These are phyloP conservation scores for Gossypium turneri DNA, from an alignment of 345 rosid genomes.

Conservation along the genomic window DNA sequence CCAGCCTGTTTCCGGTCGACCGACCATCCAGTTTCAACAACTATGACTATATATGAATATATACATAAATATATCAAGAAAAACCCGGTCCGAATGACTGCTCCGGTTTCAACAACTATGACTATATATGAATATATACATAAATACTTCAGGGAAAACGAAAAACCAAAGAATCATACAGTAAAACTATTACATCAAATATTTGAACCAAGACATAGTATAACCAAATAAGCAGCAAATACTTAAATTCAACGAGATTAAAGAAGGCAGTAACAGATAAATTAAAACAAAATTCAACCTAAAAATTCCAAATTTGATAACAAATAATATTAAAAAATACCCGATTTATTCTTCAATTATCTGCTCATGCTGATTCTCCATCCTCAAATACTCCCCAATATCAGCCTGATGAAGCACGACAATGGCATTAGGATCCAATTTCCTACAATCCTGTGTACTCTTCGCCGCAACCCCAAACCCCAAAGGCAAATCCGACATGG, in stretches of 20 bases:
- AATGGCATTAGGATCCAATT: slow-evolving; percentile 2
- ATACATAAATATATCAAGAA: no score
- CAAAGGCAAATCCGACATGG: slow-evolving; percentile 51
- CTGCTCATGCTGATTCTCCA: not conserved
- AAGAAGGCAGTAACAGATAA: not conserved
- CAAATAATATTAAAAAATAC: not conserved
- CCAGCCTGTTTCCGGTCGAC: no score
- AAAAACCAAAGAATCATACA: no score
- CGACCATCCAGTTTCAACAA: no score
- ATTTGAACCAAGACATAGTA: no score
- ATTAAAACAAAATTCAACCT: not conserved
- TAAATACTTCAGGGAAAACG: no score
- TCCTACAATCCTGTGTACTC: slow-evolving; percentile 7
- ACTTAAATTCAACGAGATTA: not conserved
- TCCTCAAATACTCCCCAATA: slow-evolving; percentile 7
- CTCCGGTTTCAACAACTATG: no score
- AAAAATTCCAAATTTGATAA: not conserved
- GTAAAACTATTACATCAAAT: no score
- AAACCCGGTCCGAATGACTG: no score
- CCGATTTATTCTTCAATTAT: not conserved
- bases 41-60: no score
- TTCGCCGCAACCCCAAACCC: slow-evolving; percentile 4
- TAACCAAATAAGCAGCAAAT: not conserved
- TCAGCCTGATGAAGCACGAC: slow-evolving; percentile 9
- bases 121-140: no score